phyloP scores from a whole-genome alignment of 202 grass and related monocot species.

The Digitaria exilis region DNA sequence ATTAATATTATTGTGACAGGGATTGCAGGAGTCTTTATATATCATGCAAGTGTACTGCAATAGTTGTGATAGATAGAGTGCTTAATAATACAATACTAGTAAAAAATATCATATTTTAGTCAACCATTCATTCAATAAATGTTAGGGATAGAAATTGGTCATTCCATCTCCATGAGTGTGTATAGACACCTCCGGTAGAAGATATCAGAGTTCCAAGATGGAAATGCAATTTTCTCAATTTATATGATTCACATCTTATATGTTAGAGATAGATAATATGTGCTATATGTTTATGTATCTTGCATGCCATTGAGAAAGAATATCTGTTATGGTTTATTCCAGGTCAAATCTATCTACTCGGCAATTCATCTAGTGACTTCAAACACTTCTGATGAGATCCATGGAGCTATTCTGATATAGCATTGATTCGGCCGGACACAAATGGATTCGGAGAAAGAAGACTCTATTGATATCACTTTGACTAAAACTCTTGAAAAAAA shows the following conservation, averaged over 20 bases:
- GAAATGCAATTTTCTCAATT: background rate
- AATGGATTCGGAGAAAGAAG: too few relatives aligned
- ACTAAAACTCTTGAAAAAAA: background rate
- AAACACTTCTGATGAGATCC: too few relatives aligned
- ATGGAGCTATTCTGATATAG: too few relatives aligned
- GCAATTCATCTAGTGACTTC: too few relatives aligned
- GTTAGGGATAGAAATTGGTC: background rate
- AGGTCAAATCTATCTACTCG: too few relatives aligned
- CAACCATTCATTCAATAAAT: background rate
- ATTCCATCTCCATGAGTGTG: background rate
- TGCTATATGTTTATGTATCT: background rate
- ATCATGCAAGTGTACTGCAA: too few relatives aligned
- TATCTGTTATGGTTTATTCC: too few relatives aligned
- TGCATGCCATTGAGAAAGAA: background rate
- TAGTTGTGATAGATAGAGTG: too few relatives aligned
- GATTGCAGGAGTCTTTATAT: too few relatives aligned
- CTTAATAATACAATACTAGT: too few relatives aligned
- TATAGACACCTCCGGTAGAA: background rate
- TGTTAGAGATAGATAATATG: background rate
- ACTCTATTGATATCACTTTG: background rate
- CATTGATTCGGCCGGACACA: too few relatives aligned
- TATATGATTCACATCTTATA: background rate
- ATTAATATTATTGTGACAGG: too few relatives aligned
- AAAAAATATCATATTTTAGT: background rate
- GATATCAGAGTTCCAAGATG: background rate